Percentiles rank a stretch among this genome's conserved stretches.
Conservation (phyloP, 768 basidiomycete species). For the Psilocybe cyanescens region DNA sequence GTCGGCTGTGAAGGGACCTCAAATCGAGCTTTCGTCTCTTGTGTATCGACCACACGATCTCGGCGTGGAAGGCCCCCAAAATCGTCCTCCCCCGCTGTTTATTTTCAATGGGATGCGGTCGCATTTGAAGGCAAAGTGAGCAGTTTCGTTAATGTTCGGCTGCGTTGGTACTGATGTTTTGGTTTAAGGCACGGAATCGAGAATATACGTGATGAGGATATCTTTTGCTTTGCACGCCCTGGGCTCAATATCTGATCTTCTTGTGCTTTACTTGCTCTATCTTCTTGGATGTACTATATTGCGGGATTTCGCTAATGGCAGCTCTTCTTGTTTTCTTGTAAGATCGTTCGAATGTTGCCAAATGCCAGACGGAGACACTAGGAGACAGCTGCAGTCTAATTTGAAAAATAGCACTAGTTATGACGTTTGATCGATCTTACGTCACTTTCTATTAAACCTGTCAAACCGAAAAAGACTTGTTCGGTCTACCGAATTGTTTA, state of each 20-base stretch:
- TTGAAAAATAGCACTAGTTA: not conserved
- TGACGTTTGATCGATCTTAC: not conserved
- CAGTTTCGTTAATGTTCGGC: not conserved
- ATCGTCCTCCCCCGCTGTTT: slow-evolving; percentile 34
- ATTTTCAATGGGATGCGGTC: slow-evolving; percentile 62
- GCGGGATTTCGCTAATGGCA: no score
- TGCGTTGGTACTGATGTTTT: not conserved
- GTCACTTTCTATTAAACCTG: not conserved
- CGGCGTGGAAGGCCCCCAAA: slow-evolving; percentile 15
- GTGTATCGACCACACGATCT: slow-evolving; percentile 14
- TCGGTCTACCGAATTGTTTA: not conserved
- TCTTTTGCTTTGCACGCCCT: slow-evolving; percentile 35
- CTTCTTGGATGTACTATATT: slow-evolving; percentile 1
- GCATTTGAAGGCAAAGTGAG: slow-evolving; percentile 66
- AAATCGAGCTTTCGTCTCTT: slow-evolving; percentile 7
- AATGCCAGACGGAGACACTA: no score
- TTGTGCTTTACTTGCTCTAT: not conserved
- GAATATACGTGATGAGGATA: slow-evolving; percentile 57
- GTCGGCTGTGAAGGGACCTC: not conserved
- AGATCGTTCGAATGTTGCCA: no score
- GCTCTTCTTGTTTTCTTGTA: no score
- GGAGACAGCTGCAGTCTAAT: not conserved
- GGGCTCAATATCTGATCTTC: not conserved
- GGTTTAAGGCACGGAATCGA: slow-evolving; percentile 50
- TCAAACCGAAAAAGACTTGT: not conserved